These are phyloP conservation scores for Emmonsia crescens DNA, from an alignment of 2,329 filamentous ascomycete genomes.

Conservation along the genomic window DNA sequence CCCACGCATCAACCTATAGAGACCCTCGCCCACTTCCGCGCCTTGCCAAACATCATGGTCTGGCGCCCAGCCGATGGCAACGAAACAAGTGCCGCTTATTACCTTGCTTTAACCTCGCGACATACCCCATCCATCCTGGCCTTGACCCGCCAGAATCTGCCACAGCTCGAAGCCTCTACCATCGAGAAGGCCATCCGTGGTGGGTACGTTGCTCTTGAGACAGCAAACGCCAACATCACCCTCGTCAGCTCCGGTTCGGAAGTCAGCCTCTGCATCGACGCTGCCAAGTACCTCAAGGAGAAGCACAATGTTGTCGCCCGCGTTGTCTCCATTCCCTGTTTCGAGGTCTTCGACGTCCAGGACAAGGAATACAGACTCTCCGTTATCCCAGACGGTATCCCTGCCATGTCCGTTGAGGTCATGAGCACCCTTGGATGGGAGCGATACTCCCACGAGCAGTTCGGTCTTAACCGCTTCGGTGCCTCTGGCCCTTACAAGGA, in stretches of 20 bases:
- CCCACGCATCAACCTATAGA: conserved; percentile 99
- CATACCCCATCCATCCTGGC: conserved; percentile 87
- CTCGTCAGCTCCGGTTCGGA: conserved; percentile 94
- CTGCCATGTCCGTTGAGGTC: conserved; percentile 85
- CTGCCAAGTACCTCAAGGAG: conserved; percentile 81
- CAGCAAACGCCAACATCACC: conserved; percentile 72
- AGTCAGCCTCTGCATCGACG: conserved; percentile 85
- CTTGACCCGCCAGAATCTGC: conserved; percentile 94
- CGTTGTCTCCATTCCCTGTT: conserved; percentile 91
- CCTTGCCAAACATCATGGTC: conserved; percentile 97
- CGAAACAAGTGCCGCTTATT: conserved; percentile 96
- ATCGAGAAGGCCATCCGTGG: conserved; percentile 87
- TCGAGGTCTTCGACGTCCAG: conserved; percentile 93
- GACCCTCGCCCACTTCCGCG: conserved; percentile 96
- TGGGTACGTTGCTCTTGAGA: conserved; percentile 83
- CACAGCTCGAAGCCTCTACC: conserved; percentile 88
- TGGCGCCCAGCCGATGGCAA: conserved; percentile 98
- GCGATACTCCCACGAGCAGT: conserved; percentile 98
- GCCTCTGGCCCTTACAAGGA: conserved; percentile 95
- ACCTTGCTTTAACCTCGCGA: conserved; percentile 81
- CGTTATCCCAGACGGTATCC: conserved; percentile 87
- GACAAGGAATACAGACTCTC: conserved; percentile 88
- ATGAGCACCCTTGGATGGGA: conserved; percentile 98
- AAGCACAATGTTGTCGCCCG: conserved; percentile 79
- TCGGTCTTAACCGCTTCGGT: conserved; percentile 97